Percentiles rank a stretch among this genome's conserved stretches.
These are phyloP conservation scores for Ogataea hybrid DNA, from an alignment of 1,139 yeast genomes.

Conservation along the genomic window DNA sequence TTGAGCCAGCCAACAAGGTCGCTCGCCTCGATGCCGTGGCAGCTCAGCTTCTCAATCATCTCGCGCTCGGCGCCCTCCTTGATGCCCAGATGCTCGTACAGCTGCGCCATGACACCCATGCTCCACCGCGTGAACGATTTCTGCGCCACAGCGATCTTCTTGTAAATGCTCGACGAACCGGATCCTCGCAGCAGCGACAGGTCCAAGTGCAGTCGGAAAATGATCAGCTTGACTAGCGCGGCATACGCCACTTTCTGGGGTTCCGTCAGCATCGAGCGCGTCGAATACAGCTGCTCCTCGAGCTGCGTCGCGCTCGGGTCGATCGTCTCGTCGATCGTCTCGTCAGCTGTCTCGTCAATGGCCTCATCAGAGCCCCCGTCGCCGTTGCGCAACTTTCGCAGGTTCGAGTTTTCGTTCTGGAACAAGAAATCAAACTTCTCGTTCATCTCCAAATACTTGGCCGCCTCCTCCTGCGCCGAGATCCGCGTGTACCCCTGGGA, in stretches of 20 bases:
- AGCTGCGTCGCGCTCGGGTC: conserved; percentile 38
- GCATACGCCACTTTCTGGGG: conserved; percentile 89
- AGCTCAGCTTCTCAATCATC: conserved; percentile 85
- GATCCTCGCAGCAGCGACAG: conserved; percentile 61
- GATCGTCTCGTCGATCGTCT: conserved; percentile 37
- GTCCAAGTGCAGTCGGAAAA: conserved; percentile 79
- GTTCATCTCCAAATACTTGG: conserved; percentile 69
- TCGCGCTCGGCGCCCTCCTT: conserved; percentile 61
- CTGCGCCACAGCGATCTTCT: conserved; percentile 65
- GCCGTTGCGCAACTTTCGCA: conserved; percentile 28
- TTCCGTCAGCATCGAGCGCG: conserved; percentile 78
- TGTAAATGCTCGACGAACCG: conserved; percentile 49
- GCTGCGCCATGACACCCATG: conserved; percentile 61
- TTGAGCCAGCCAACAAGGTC: conserved; percentile 53
- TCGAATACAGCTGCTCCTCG: conserved; percentile 67
- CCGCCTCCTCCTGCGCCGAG: conserved; percentile 84
- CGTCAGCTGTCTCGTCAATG: conserved; percentile 13
- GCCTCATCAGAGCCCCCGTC: conserved; percentile 15
- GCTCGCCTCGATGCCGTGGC: conserved; percentile 74
- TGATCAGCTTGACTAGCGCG: conserved; percentile 74
- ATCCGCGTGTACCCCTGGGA: conserved; percentile 83
- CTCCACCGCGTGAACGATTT: conserved; percentile 88
- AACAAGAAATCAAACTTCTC: conserved; percentile 83
- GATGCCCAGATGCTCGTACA: conserved; percentile 81
- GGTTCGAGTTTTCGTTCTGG: conserved; percentile 35